Conservation (phyloP, 139 green algal genomes). For the Pseudopediastrum boryanum region DNA sequence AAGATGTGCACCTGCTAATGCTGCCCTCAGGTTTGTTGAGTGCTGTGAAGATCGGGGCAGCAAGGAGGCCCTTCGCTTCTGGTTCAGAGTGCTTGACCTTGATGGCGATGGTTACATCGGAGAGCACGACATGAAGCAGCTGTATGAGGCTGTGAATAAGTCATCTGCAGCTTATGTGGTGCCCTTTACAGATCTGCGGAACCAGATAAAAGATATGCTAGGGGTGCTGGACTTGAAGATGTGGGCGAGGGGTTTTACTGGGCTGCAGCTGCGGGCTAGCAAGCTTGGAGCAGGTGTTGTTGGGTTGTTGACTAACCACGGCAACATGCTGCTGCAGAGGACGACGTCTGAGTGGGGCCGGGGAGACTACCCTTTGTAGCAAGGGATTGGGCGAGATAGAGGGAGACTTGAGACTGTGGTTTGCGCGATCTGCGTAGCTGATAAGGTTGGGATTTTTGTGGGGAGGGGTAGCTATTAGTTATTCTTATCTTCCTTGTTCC, state of each 20-base stretch:
- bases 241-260: constrained; percentile 40
- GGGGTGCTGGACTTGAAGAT: constrained; percentile 25
- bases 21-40: constrained; percentile 39
- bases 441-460: no score
- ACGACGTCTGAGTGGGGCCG: constrained; percentile 57
- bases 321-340: constrained; percentile 64
- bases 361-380: constrained; percentile 49
- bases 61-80: constrained; percentile 46
- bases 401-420: no score
- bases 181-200: constrained; percentile 55
- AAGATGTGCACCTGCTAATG: neutral
- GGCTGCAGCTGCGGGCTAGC: constrained; percentile 43
- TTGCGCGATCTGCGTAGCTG: no score
- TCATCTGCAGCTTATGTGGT: constrained; percentile 39
- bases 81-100: constrained; percentile 56
- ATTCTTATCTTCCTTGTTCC: no score
- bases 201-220: constrained; percentile 53
- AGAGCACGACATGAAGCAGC: constrained; percentile 43
- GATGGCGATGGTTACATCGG: constrained; percentile 43
- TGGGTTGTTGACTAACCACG: constrained; percentile 58
- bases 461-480: no score
- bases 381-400: no score
- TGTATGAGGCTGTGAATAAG: constrained; percentile 54
- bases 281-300: constrained; percentile 50
- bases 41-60: constrained; percentile 53